Base-by-base conservation (phyloP, 1,284 basidiomycete genomes). In the Microbotryomycetes sp. region DNA sequence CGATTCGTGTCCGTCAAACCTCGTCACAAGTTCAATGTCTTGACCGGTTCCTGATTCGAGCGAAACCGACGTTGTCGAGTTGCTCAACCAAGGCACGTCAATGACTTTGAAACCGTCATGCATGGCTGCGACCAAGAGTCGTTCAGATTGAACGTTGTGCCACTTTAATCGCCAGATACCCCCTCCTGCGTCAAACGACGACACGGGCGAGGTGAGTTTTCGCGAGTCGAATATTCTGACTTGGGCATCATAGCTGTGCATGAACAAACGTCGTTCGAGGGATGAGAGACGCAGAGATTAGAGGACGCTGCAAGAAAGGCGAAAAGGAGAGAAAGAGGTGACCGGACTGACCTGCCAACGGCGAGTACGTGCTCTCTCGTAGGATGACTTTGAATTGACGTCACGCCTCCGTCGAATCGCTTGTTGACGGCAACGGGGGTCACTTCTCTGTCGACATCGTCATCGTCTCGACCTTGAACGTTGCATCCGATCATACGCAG, bases 161-260 rank as follows among this genome's bases (percentile, higher is more conserved):
- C 93, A 98, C 74, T 96, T 94, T 53, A 91, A 83, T 18, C 96
- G 82, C 96, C 96, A 99, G 13, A 86, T 87, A 2, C 96, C 96
- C 2, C 96, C 96, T 1, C 90, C 91, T 1, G 91, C 84, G 55
- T 86, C 81, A 18, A 82, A 81, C 46, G 82, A 78, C 0, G 76
- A 74, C 3, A 97, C 63, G 0, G 90, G 84, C 0, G 73, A 72
- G 1, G 78, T 72, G 1, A 84, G 82, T 57, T 85, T 86, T 5
- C 96, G 85, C 0, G 79, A 80, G 74, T 98, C 96, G 72, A 92
- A 97, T 0, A 97, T 74, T 1, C 85, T 83, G 21, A 99, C 82
- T 4, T 79, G 82, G 62, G 82, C 81, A 76, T 97, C 89, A 75
- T 99, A 99, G 73, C 91, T 94, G 68, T 3, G 6, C 4, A 27